phyloP scores from a whole-genome alignment of 345 rosid genomes.

The Hirschfeldia incana region DNA sequence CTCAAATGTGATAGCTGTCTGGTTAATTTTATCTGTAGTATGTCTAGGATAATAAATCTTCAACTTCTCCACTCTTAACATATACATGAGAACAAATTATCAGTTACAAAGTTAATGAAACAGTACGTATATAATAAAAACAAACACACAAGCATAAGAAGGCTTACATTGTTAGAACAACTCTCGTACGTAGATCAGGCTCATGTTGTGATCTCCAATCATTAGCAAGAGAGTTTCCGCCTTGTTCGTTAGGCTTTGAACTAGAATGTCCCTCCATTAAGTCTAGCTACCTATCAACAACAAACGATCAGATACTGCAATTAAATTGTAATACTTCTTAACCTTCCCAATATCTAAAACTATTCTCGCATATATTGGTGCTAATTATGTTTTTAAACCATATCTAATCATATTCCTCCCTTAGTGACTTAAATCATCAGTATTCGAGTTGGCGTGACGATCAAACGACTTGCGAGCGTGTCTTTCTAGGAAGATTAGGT shows the following conservation, averaged over 20 bases:
- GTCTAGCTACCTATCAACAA: not conserved
- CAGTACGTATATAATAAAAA: not conserved
- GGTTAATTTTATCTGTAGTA: not conserved
- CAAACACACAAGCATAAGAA: not conserved
- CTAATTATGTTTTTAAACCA: not conserved
- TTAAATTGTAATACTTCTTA: not conserved
- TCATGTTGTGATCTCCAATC: conserved; percentile 68
- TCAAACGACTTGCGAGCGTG: not conserved
- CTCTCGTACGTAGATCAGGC: conserved; percentile 48
- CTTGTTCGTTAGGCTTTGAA: conserved; percentile 46
- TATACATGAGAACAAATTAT: not conserved
- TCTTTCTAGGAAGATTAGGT: not conserved
- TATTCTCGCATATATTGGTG: not conserved
- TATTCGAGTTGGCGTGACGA: not conserved
- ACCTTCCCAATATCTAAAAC: not conserved
- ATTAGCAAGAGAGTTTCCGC: conserved; percentile 45
- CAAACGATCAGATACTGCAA: not conserved
- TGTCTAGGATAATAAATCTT: not conserved
- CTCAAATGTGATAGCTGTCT: not conserved
- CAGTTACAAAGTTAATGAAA: not conserved
- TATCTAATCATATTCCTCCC: not conserved
- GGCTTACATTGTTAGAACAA: conserved; percentile 59
- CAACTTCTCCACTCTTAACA: not conserved
- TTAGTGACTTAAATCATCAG: not conserved
- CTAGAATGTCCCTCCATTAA: conserved; percentile 43